Evolutionary conservation across 495 filamentous ascomycete genomes (phyloP), one percentile per base, ranked within the genome.

Genomic region (Pseudoneurospora amorphoporcata): DNA sequence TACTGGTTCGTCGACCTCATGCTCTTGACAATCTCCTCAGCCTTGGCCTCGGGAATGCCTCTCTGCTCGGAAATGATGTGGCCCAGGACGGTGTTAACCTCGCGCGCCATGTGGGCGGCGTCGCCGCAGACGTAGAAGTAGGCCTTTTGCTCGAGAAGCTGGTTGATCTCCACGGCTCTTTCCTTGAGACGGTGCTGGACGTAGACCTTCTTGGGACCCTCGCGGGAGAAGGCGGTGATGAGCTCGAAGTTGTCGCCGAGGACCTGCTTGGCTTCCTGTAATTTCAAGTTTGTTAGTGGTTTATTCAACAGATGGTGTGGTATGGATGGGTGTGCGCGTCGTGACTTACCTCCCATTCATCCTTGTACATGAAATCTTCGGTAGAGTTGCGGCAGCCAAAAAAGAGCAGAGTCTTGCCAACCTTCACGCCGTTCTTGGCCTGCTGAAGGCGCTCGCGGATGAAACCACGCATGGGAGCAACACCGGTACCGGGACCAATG

Each of bases 61-160:
- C 95, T 87, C 83, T 97, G 87, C 76, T 92, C 87, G 38, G 94
- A 86, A 76, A 98, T 89, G 77, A 98, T 97, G 80, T 94, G 89
- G 40, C 85, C 90, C 29, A 99, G 86, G 8, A 93, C 87, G 42
- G 89, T 84, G 83, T 94, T 98, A 82, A 99, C 95, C 79, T 98
- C 95, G 61, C 96, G 89, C 45, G 95, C 95, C 95, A 99, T 99
- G 84, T 97, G 95, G 68, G 96, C 92, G 7, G 95, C 95, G 77
- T 99, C 95, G 83, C 95, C 95, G 78, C 95, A 99, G 41, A 99
- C 95, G 79, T 99, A 99, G 84, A 99, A 93, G 82, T 95, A 97
- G 17, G 92, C 95, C 80, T 98, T 93, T 75, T 90, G 82, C 78
- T 92, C 85, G 12, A 99, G 86, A 3, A 99, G 89, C 75, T 94